phyloP scores from a whole-genome alignment of 352 stramenopile genomes.

The Aphanomyces euteiches region DNA sequence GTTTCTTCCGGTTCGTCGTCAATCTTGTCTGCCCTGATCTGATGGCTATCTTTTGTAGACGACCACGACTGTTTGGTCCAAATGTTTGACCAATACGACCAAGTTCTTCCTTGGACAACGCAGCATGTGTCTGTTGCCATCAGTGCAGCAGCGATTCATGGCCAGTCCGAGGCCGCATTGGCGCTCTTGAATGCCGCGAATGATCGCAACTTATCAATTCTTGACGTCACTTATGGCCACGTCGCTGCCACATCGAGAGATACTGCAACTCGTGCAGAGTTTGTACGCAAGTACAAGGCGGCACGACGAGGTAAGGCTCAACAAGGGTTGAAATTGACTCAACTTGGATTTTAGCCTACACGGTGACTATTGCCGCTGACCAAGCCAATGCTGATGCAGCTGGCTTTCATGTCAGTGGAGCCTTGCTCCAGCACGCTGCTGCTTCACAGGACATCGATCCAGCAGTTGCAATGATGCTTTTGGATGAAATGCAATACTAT shows the following conservation, averaged over 20 bases:
- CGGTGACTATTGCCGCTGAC: background rate
- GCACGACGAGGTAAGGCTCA: slow-evolving; percentile 7
- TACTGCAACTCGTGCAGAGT: background rate
- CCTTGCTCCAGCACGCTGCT: slow-evolving; percentile 18
- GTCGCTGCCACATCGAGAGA: background rate
- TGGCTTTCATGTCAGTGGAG: slow-evolving; percentile 23
- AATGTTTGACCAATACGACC: background rate
- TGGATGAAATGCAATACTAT: slow-evolving; percentile 30
- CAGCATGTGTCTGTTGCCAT: slow-evolving; percentile 10
- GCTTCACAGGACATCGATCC: background rate
- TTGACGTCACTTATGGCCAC: slow-evolving; percentile 28
- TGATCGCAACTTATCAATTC: background rate
- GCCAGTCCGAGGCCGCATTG: background rate
- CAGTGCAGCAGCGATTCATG: slow-evolving; percentile 16
- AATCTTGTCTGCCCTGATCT: too few species aligned
- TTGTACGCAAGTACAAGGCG: slow-evolving; percentile 20
- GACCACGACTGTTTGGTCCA: slow-evolving; percentile 1
- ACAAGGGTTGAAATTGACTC: too few species aligned
- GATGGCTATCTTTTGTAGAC: background rate
- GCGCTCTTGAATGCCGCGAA: background rate
- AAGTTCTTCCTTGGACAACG: slow-evolving; percentile 14
- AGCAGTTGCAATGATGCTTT: background rate
- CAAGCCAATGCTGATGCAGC: background rate
- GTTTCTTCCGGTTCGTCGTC: background rate
- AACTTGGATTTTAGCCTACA: too few species aligned